Evolutionary conservation across 192 early-diverging fungal genomes (phyloP), one percentile per base, ranked within the genome.

Genomic region (Backusella tuberculispora): DNA sequence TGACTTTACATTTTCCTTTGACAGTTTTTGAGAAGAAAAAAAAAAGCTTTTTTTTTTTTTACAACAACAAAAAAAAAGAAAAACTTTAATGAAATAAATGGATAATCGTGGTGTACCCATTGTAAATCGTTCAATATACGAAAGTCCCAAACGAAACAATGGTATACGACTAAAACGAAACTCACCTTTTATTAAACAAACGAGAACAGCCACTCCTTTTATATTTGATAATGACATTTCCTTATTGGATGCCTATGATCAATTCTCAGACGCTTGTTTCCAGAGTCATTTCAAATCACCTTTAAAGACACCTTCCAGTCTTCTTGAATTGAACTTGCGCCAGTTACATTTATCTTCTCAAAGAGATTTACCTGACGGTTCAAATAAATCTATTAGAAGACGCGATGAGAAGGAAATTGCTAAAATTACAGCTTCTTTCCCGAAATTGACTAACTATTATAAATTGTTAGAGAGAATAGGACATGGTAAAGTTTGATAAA

Each of bases 401-500:
- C 64, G 64, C 3, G 64, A 66, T 66, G 38, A 46, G 12, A 69
- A 68, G 14, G 74, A 75, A 41, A 67, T 75, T 29, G 2, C 1
- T 12, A 67, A 68, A 3, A 68, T 75, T 17, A 37, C 44, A 15
- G 24, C 44, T 21, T 34, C 40, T 72, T 96, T 76, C 79, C 90
- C 75, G 4, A 85, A 83, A 0, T 73, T 95, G 1, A 64, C 79
- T 37, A 78, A 83, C 6, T 85, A 90, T 47, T 96, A 91, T 75
- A 81, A 84, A 43, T 82, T 95, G n/a, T 42, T 95, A 17, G 88
- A 86, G 41, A 94, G 93, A 80, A 94, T 94, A 77, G 94, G 94
- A 37, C 91, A 94, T 80, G 94, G 90, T 89, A 76, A 38, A 42
- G 3, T 17, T 0, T 9, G 38, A 1, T 38, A 47, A 43, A 45